Percentiles rank a stretch among this genome's conserved stretches.
Evolutionary conservation across 2,329 filamentous ascomycete species (phyloP).

Genomic region (Pseudogymnoascus sp.): DNA sequence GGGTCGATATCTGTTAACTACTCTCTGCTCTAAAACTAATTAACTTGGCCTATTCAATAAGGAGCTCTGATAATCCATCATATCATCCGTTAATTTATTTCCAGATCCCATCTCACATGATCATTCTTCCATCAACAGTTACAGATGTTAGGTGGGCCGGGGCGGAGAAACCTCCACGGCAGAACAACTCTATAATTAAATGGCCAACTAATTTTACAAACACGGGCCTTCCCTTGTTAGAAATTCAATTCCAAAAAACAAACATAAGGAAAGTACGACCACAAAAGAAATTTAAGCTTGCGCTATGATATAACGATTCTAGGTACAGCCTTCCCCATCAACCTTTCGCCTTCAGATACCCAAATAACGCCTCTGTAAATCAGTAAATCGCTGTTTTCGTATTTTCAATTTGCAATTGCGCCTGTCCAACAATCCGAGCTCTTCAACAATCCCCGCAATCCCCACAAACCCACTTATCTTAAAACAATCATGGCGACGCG

Average conservation of each 20-base stretch:
- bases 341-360: not conserved
- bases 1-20: not conserved
- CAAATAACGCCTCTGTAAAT: not conserved
- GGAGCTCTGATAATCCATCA: not conserved
- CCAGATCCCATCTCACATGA: not conserved
- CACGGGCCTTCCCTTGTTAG: not conserved
- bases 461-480: not conserved
- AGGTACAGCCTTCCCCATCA: not conserved
- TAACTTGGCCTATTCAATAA: not conserved
- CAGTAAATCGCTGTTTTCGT: not conserved
- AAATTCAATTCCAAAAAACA: not conserved
- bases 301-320: not conserved
- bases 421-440: not conserved
- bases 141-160: not conserved
- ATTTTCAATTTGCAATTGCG: not conserved
- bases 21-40: not conserved
- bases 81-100: not conserved
- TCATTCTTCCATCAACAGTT: not conserved
- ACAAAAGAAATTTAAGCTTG: not conserved
- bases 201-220: not conserved
- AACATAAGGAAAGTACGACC: not conserved
- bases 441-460: not conserved
- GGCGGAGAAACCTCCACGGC: not conserved
- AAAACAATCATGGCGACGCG: not conserved
- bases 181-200: not conserved